Evolutionary conservation across 2,329 filamentous ascomycete species (phyloP).

Genomic region (Nigrograna mackinnonii): DNA sequence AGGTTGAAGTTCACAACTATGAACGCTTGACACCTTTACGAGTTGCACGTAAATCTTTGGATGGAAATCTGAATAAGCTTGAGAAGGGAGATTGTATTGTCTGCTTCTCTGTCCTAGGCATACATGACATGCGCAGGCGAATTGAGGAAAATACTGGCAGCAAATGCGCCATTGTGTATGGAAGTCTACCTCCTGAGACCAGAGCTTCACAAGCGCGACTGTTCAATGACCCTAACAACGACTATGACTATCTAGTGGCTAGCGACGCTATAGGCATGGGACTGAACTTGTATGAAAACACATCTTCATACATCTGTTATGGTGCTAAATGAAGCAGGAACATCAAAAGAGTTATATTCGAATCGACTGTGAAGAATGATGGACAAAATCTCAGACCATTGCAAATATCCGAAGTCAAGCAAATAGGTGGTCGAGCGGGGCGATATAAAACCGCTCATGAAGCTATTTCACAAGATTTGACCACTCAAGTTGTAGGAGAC

Average conservation of each 20-base stretch:
- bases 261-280: slow-evolving; percentile 98
- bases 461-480: slow-evolving; percentile 40
- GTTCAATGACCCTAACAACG: slow-evolving; percentile 94
- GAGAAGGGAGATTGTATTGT: slow-evolving; percentile 91
- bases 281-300: slow-evolving; percentile 72
- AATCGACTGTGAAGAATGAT: slow-evolving; percentile 74
- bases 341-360: slow-evolving; percentile 89
- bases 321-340: slow-evolving; percentile 48
- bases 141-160: slow-evolving; percentile 78
- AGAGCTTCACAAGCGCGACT: slow-evolving; percentile 86
- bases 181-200: slow-evolving; percentile 87
- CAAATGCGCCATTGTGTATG: slow-evolving; percentile 91
- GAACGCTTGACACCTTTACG: slow-evolving; percentile 78
- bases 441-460: slow-evolving; percentile 76
- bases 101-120: slow-evolving; percentile 77
- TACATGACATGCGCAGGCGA: slow-evolving; percentile 77
- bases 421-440: slow-evolving; percentile 91
- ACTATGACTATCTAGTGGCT: slow-evolving; percentile 92
- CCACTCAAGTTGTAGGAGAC: no score
- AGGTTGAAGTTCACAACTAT: slow-evolving; percentile 80
- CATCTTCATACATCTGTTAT: no score
- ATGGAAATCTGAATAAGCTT: slow-evolving; percentile 68
- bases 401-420: slow-evolving; percentile 79
- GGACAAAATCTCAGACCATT: slow-evolving; percentile 63
- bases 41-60: slow-evolving; percentile 66